A percentile compares a stretch with the other conserved stretches of the same genome.
Evolutionary conservation across 179 eudicot genomes (phyloP).

Genomic region (Corrigiola litoralis): DNA sequence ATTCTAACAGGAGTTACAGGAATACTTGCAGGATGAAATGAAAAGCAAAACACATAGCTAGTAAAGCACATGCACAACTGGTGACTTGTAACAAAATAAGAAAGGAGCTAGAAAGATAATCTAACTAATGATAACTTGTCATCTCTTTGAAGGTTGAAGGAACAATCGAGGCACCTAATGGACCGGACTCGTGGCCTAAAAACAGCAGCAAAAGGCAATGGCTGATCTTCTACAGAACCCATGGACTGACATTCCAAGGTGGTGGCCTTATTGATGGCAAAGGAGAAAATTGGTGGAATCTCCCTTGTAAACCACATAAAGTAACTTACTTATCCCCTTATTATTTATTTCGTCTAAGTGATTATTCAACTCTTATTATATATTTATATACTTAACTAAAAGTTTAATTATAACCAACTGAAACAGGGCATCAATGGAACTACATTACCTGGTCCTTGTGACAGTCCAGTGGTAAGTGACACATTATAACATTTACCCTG

Average conservation of each 20-base stretch:
- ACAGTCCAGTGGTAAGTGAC: conserved; percentile 79
- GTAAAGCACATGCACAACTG: too few species aligned
- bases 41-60: too few species aligned
- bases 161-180: conserved; percentile 69
- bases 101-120: neutral
- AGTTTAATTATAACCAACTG: neutral
- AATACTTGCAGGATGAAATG: too few species aligned
- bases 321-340: conserved; percentile 24
- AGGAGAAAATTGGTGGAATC: conserved; percentile 90
- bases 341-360: neutral
- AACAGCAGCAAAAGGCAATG: conserved; percentile 57
- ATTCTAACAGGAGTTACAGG: too few species aligned
- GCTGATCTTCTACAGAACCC: conserved; percentile 62
- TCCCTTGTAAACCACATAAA: conserved; percentile 93
- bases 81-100: too few species aligned
- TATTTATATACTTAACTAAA: neutral
- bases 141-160: conserved; percentile 59
- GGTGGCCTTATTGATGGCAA: conserved; percentile 72
- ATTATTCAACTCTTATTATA: neutral
- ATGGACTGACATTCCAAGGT: conserved; percentile 63
- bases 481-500: neutral
- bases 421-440: conserved; percentile 58
- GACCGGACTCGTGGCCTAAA: conserved; percentile 74
- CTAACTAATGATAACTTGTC: neutral
- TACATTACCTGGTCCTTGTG: conserved; percentile 63